Evolutionary conservation across 1,284 basidiomycete species (phyloP).

Genomic region (Cryptococcus sp.): DNA sequence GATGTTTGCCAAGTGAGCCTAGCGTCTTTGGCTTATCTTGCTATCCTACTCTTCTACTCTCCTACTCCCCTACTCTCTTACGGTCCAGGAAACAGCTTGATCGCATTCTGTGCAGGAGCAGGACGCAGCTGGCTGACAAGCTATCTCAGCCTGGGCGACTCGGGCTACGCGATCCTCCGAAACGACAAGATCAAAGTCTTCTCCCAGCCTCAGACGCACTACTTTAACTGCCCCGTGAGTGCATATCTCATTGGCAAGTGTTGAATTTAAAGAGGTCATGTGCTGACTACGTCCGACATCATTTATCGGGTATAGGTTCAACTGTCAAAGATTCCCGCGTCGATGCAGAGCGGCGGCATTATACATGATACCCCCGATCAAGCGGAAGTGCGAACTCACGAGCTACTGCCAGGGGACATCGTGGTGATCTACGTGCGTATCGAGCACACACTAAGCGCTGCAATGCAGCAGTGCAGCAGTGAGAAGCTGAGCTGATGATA

Average conservation of each 20-base stretch:
- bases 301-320: conserved; percentile 32
- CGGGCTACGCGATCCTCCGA: conserved; percentile 50
- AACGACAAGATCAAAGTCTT: conserved; percentile 41
- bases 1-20: conserved; percentile 55
- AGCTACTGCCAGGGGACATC: conserved; percentile 49
- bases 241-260: conserved; percentile 1
- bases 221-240: conserved; percentile 54
- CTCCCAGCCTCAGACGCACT: conserved; percentile 49
- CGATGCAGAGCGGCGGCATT: conserved; percentile 21
- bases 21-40: not conserved
- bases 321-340: conserved; percentile 35
- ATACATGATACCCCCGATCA: conserved; percentile 38
- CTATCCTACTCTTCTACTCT: no score
- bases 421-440: conserved; percentile 49
- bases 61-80: no score
- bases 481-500: not conserved
- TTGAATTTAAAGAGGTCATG: no score
- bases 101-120: not conserved
- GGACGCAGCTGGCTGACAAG: not conserved
- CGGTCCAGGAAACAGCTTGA: not conserved
- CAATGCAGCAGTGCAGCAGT: not conserved
- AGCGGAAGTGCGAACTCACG: conserved; percentile 43
- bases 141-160: conserved; percentile 49
- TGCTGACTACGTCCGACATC: no score
- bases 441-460: not conserved